A percentile compares a stretch with the other conserved stretches of the same genome.
phyloP scores from a whole-genome alignment of 768 basidiomycete species.

The Mrakia frigida region DNA sequence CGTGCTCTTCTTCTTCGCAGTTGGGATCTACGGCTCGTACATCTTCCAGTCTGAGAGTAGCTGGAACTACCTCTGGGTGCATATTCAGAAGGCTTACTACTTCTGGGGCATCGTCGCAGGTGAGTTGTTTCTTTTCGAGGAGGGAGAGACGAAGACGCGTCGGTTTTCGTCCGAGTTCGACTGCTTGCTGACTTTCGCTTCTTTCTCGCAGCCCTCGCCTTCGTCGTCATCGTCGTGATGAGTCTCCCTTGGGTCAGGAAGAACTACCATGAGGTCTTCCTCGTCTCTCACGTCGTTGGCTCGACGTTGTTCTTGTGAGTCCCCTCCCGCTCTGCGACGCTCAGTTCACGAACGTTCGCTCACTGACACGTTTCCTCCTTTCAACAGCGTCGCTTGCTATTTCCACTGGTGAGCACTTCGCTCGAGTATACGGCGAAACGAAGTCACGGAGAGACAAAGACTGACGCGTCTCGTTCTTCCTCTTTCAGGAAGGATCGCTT shows the following conservation, averaged over 20 bases:
- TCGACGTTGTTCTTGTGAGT: slow-evolving; percentile 18
- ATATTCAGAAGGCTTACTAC: background rate
- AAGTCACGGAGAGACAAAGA: background rate
- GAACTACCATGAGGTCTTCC: slow-evolving; percentile 18
- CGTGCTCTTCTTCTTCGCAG: background rate
- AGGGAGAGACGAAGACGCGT: background rate
- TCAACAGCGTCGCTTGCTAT: slow-evolving; percentile 9
- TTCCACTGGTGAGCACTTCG: slow-evolving; percentile 4
- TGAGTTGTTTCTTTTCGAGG: background rate
- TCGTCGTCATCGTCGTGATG: background rate
- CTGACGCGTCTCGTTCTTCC: no score
- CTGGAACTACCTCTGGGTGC: background rate
- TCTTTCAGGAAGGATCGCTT: background rate
- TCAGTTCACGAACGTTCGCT: background rate
- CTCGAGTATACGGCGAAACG: no score
- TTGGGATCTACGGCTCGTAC: slow-evolving; percentile 11
- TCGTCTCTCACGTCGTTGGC: slow-evolving; percentile 11
- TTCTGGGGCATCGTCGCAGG: background rate
- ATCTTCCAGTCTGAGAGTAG: background rate
- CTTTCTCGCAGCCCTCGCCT: background rate
- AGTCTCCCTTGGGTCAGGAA: slow-evolving; percentile 1
- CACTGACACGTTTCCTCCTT: background rate
- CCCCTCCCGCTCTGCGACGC: background rate
- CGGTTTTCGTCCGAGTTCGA: background rate
- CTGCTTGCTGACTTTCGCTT: background rate